These are phyloP conservation scores for Diutina siamensis DNA, from an alignment of 1,139 yeast species.

Conservation along the genomic window DNA sequence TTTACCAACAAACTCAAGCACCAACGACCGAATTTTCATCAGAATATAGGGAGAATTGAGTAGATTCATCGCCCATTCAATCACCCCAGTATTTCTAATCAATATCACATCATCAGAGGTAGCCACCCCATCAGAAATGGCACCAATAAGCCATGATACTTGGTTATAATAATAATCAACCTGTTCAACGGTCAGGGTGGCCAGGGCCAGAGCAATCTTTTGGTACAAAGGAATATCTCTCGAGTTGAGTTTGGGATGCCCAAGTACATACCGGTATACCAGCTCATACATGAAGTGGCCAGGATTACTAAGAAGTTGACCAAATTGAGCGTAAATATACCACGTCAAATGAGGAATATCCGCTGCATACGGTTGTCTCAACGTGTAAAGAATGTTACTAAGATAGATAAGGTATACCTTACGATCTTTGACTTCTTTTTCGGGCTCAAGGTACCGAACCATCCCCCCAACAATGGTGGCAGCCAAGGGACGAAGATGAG, in stretches of 20 bases:
- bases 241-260: constrained; percentile 41
- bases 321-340: constrained; percentile 37
- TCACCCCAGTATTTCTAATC: constrained; percentile 38
- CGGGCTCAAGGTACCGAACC: constrained; percentile 21
- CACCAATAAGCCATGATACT: constrained; percentile 53
- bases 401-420: constrained; percentile 27
- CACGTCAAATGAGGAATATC: constrained; percentile 27
- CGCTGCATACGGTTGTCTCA: constrained; percentile 14
- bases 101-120: constrained; percentile 37
- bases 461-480: constrained; percentile 31
- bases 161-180: constrained; percentile 48
- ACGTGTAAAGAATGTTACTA: constrained; percentile 46
- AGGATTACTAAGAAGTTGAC: constrained; percentile 52
- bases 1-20: constrained; percentile 33
- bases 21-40: constrained; percentile 24
- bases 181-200: constrained; percentile 21
- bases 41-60: constrained; percentile 37
- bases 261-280: constrained; percentile 46
- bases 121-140: constrained; percentile 27
- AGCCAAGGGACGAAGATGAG: constrained; percentile 15
- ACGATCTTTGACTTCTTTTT: constrained; percentile 31
- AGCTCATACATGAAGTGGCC: constrained; percentile 66
- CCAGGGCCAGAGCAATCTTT: constrained; percentile 27
- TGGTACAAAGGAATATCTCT: constrained; percentile 58
- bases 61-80: constrained; percentile 60